Evolutionary conservation across 2,329 filamentous ascomycete species (phyloP).

Genomic region (Colletotrichum melonis): DNA sequence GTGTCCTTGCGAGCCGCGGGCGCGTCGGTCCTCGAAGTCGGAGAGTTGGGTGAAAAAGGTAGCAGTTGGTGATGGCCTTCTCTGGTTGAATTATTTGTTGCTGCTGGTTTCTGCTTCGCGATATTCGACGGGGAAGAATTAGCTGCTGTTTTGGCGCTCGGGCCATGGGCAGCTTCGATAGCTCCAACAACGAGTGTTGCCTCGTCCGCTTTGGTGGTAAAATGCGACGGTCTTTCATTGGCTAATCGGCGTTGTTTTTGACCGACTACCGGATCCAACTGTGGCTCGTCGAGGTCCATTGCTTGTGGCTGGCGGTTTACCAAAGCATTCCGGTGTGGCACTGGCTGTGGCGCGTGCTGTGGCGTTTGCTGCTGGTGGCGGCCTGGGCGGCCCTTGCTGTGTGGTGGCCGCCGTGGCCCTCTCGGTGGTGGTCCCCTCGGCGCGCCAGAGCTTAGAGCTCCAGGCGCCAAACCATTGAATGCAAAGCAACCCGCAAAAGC

Average conservation of each 20-base stretch:
- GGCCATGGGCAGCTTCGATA: conserved; percentile 19
- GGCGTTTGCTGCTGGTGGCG: neutral
- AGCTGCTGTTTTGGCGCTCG: conserved; percentile 13
- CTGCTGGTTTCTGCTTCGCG: neutral
- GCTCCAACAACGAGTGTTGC: neutral
- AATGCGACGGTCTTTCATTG: conserved; percentile 24
- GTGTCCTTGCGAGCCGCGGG: neutral
- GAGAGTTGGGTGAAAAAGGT: neutral
- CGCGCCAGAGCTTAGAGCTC: conserved; percentile 8
- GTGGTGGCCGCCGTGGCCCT: neutral
- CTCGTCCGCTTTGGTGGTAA: neutral
- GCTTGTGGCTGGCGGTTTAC: neutral
- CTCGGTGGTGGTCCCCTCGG: neutral
- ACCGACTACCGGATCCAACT: neutral
- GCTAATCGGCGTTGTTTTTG: neutral
- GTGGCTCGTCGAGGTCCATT: neutral
- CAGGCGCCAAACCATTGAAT: neutral
- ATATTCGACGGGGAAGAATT: conserved; percentile 30
- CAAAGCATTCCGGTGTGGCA: neutral
- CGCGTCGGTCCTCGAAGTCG: neutral
- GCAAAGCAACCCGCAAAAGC: conserved; percentile 5
- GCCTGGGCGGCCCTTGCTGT: neutral
- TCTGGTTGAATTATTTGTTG: neutral
- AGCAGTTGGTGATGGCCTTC: neutral
- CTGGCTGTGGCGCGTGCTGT: too few species aligned